Base-by-base conservation (phyloP, 2,329 filamentous ascomycete genomes). In the Bipolaris zeicola region DNA sequence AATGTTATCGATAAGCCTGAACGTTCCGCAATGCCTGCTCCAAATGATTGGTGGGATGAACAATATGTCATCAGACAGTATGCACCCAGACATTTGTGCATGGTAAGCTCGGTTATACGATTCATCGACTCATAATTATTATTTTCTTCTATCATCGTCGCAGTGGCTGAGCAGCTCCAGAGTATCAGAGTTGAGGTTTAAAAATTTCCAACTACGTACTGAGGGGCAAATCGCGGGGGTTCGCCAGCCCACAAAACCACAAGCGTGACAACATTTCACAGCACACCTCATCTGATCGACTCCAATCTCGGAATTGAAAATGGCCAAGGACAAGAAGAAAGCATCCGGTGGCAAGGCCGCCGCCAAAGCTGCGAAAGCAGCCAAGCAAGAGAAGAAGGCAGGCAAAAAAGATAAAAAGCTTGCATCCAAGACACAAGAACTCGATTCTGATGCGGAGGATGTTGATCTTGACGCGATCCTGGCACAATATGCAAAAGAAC, bases 391-490 rank as follows among this genome's bases (percentile, higher is more conserved):
- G 72, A 95, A 90, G 77, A 96, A 96, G 74, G 89, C 89, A 26
- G 79, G 81, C 28, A 81, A 85, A 64, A 85, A 84, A 57, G 92
- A 95, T 69, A 96, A 96, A 76, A 96, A 92, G 77, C 82, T 85
- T 67, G 92, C 93, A 68, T 80, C 75, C 49, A 90, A 89, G 76
- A 81, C 82, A 13, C 85, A 90, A 65, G 80, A 91, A 75, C 89
- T 89, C 26, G 93, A 93, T 75, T 94, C 91, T 72, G 94, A 97
- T 74, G 91, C 85, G 45, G 94, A 98, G 75, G 93, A 97, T 67
- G 88, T 95, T 13, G 95, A 98, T 77, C 85, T 99, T 36, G 95
- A 99, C 72, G 88, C 89, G 43, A 93, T 99, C 42, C 87, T 99
- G 26, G 93, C 94, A 43, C 91, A 96, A 75, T 98, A 96, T 78